Percentiles rank a stretch among this genome's conserved stretches.
Evolutionary conservation across 441 rosid species (phyloP).

Genomic region (Breynia disticha): DNA sequence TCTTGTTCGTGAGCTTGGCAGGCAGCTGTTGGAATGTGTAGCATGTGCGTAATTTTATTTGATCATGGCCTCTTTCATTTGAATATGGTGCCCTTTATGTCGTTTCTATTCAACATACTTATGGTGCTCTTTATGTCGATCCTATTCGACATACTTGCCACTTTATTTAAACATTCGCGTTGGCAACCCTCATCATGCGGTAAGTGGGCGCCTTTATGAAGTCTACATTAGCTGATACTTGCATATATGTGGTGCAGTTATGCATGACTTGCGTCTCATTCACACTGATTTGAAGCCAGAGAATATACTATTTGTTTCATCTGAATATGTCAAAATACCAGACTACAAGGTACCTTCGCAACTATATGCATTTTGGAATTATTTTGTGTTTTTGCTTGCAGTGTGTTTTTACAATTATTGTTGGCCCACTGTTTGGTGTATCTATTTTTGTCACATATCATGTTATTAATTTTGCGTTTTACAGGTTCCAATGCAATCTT

Average conservation of each 20-base stretch:
- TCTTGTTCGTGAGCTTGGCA: conserved; percentile 65
- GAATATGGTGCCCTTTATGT: conserved; percentile 15
- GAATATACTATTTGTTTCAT: conserved; percentile 49
- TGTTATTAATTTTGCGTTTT: conserved; percentile 5
- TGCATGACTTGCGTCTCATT: conserved; percentile 56
- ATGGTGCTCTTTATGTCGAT: conserved; percentile 12
- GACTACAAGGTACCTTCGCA: conserved; percentile 38
- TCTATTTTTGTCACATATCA: not conserved
- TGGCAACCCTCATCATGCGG: no score
- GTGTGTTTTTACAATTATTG: not conserved
- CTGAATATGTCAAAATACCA: conserved; percentile 50
- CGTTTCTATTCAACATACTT: not conserved
- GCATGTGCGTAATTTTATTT: conserved; percentile 46
- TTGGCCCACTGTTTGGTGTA: not conserved
- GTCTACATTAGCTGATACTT: conserved; percentile 7
- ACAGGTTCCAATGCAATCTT: conserved; percentile 29
- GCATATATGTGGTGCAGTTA: conserved; percentile 34
- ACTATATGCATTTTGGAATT: not conserved
- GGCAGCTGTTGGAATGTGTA: conserved; percentile 64
- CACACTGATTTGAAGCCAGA: conserved; percentile 69
- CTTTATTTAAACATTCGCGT: no score
- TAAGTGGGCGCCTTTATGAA: no score
- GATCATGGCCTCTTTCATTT: conserved; percentile 17
- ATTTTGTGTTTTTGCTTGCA: not conserved
- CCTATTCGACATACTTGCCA: no score